Evolutionary conservation across 805 yeast genomes (phyloP), one percentile per base, ranked within the genome.

Genomic region (Tetrapisispora namnaoensis): DNA sequence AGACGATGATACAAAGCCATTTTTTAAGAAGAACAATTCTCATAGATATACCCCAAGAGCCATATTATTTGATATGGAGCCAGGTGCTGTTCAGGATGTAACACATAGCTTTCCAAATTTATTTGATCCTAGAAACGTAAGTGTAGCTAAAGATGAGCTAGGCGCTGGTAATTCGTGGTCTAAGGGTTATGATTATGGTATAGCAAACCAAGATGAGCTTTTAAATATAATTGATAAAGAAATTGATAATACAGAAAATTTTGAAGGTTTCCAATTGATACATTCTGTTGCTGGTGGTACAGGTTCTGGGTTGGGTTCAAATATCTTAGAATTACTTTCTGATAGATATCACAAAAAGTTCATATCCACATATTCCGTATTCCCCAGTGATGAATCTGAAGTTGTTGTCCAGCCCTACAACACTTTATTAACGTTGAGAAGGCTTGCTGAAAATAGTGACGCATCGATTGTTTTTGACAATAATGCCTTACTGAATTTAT

Each of bases 221-320:
- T 55, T 86, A 48, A 91, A 88, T 57, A 79, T 89, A 76, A 74
- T 93, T 24, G 96, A 89, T 60, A 75, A 93, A 48, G 97, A 93
- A 58, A 74, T 89, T 38, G 99, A 93, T 60, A 82, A 85, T 32
- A 83, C 95, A 55, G 98, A 95, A 53, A 83, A 83, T 49, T 70
- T 89, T 47, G 93, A 90, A 54, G 95, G 95, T 5, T 93, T 93
- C 65, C 95, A 89, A 70, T 69, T 93, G 54, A 66, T 90, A 46
- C 99, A 93, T 67, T 85, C 96, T 4, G 95, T 93, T 4, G 98
- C 97, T 0, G 99, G 99, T 36, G 99, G 99, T 37, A 93, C 99
- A 0, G 99, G 99, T 0, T 86, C 96, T 0, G 99, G 99, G 3
- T 78, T 89, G 36, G 99, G 99, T 0, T 86, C 95, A 0, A 77